Evolutionary conservation across 495 filamentous ascomycete species (phyloP).

Genomic region (Tricharina praecox): DNA sequence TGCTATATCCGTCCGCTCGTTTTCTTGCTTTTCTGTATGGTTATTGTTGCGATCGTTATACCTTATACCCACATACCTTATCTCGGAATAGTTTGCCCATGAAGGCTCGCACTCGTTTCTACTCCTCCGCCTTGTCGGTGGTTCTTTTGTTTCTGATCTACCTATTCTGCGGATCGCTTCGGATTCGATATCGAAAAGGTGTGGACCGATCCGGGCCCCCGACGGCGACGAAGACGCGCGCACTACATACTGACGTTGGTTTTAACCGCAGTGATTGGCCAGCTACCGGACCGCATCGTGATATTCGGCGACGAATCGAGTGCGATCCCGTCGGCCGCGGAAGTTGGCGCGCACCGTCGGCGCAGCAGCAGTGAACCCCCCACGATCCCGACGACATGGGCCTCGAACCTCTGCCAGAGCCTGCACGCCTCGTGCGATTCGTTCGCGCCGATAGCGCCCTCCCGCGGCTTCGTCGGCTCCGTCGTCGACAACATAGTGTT

Average conservation of each 20-base stretch:
- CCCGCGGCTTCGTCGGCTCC: constrained; percentile 15
- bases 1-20: too few species aligned
- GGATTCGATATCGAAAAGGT: constrained; percentile 20
- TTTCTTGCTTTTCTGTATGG: not conserved
- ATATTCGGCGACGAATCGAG: constrained; percentile 23
- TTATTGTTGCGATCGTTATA: not conserved
- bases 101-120: constrained; percentile 15
- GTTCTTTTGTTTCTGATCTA: constrained; percentile 11
- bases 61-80: too few species aligned
- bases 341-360: too few species aligned
- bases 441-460: constrained; percentile 14
- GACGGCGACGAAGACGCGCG: not conserved
- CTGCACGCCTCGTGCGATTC: constrained; percentile 16
- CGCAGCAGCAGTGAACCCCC: constrained; percentile 3
- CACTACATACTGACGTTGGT: too few species aligned
- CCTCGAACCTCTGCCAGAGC: constrained; percentile 16
- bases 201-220: constrained; percentile 1
- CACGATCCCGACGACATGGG: constrained; percentile 10
- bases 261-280: constrained; percentile 13
- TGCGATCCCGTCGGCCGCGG: constrained; percentile 11
- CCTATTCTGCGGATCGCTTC: constrained; percentile 12
- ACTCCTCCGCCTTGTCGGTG: constrained; percentile 1
- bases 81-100: too few species aligned
- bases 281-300: constrained; percentile 16
- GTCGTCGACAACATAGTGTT: constrained; percentile 20